These are phyloP conservation scores for Urochloa ruziziensis DNA, from an alignment of 176 grass and related monocot genomes.

Conservation along the genomic window DNA sequence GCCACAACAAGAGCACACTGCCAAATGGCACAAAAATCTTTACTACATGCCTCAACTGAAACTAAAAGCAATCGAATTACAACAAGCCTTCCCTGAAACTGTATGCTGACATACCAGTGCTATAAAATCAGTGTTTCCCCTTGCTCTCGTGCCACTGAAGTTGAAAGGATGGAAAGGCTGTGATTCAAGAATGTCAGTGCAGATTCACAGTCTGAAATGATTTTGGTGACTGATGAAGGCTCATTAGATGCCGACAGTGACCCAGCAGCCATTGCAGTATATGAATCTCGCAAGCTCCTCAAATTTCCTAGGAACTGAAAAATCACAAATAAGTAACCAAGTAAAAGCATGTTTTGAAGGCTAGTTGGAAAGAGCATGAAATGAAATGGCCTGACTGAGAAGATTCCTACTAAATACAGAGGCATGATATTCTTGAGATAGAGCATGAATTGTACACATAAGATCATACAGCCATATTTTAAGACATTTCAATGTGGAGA, in stretches of 20 bases:
- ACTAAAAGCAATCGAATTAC: not conserved
- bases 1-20: not conserved
- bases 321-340: constrained; percentile 16
- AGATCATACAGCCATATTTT: not conserved
- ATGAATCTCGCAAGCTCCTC: constrained; percentile 86
- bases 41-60: not conserved
- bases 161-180: constrained; percentile 93
- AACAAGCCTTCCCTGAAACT: not conserved
- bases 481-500: not conserved
- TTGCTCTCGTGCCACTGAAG: constrained; percentile 84
- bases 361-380: not conserved
- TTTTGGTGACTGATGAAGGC: constrained; percentile 81
- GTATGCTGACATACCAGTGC: not conserved
- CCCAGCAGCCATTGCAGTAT: constrained; percentile 75
- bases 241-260: constrained; percentile 70
- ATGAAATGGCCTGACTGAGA: not conserved
- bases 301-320: constrained; percentile 90
- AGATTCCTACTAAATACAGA: not conserved
- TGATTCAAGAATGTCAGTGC: constrained; percentile 89
- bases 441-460: not conserved
- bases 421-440: not conserved
- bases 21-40: constrained; percentile 2
- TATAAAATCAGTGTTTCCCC: constrained; percentile 53
- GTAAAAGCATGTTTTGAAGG: constrained; percentile 10
- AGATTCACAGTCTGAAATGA: constrained; percentile 94